Percentiles rank a stretch among this genome's conserved stretches.
Evolutionary conservation across 805 yeast genomes (phyloP).

Genomic region (Peterozyma xylosa): DNA sequence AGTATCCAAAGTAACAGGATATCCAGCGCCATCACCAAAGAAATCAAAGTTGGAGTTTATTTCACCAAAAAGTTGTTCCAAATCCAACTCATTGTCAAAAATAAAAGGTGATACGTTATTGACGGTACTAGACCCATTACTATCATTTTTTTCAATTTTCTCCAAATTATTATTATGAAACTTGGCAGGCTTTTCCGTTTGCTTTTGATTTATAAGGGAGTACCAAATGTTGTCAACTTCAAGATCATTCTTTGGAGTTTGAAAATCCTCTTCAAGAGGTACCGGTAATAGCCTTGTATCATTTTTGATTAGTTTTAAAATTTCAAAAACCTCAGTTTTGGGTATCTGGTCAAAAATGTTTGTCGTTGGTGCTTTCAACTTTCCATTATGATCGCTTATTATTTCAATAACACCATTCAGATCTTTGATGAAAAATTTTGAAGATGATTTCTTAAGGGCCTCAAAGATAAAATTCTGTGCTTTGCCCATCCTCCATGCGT

Average conservation of each 20-base stretch:
- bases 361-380: too few relatives aligned
- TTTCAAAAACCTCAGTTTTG: too few relatives aligned
- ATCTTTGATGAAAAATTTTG: background rate
- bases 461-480: slow-evolving; percentile 38
- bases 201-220: background rate
- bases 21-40: background rate
- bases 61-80: background rate
- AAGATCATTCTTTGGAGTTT: background rate
- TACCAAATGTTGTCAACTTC: slow-evolving; percentile 5
- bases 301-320: too few relatives aligned
- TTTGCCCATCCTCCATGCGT: slow-evolving; percentile 62
- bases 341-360: too few relatives aligned
- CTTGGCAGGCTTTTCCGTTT: too few relatives aligned
- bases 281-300: background rate
- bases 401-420: too few relatives aligned
- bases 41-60: background rate
- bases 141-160: too few relatives aligned
- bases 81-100: background rate
- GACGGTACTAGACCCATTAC: too few relatives aligned
- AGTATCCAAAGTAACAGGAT: background rate
- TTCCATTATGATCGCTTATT: too few relatives aligned
- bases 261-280: background rate
- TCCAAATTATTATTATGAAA: too few relatives aligned
- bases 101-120: too few relatives aligned
- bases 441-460: slow-evolving; percentile 18